These are phyloP conservation scores for Acanthamoeba sp. DNA, from an alignment of 208 protist genomes.

Conservation along the genomic window DNA sequence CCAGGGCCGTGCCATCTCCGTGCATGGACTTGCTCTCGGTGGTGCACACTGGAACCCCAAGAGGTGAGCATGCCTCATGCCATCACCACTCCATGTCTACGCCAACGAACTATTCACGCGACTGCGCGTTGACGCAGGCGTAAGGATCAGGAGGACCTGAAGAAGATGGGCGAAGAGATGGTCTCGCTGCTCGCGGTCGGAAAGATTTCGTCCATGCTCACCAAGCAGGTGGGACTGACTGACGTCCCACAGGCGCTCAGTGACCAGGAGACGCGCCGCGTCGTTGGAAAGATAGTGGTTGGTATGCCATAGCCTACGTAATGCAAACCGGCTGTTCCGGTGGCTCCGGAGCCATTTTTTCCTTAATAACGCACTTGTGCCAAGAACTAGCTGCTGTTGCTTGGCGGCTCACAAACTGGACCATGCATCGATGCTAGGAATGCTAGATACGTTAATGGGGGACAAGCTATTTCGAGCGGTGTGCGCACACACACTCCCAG, in stretches of 20 bases:
- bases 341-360: too few species aligned
- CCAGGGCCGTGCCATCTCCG: neutral
- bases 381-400: too few species aligned
- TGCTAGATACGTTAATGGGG: too few species aligned
- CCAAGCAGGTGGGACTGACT: neutral
- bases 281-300: neutral
- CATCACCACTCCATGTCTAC: too few species aligned
- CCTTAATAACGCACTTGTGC: too few species aligned
- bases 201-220: neutral
- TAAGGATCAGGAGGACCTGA: neutral
- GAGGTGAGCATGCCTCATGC: neutral
- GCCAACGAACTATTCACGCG: too few species aligned
- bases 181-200: neutral
- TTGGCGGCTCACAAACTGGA: too few species aligned
- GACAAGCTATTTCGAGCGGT: too few species aligned
- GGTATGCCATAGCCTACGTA: too few species aligned
- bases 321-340: too few species aligned
- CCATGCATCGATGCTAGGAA: too few species aligned
- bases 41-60: neutral
- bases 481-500: too few species aligned
- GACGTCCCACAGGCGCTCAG: neutral
- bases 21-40: neutral
- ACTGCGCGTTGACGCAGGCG: neutral
- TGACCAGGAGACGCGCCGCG: neutral
- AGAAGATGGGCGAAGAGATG: neutral